Percentiles rank a stretch among this genome's conserved stretches.
These are phyloP conservation scores for Tuber aestivum DNA, from an alignment of 495 filamentous ascomycete species.

Conservation along the genomic window DNA sequence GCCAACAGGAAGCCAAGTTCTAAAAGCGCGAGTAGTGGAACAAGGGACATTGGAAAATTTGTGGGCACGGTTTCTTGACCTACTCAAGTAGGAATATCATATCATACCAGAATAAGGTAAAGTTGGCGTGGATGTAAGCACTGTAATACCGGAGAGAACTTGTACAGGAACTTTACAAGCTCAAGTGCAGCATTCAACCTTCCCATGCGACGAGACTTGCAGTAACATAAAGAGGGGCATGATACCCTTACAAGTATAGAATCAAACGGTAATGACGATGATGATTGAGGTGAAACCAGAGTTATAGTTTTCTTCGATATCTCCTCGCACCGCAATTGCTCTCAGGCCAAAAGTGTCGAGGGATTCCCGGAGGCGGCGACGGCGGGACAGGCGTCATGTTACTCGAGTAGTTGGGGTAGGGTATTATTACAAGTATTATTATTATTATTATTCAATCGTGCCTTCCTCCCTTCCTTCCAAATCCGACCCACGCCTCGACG, in stretches of 20 bases:
- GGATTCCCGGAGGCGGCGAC: not conserved
- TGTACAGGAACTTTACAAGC: not conserved
- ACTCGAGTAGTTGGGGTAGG: not conserved
- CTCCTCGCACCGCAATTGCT: not conserved
- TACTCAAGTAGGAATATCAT: not conserved
- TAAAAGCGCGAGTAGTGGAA: not conserved
- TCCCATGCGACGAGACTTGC: not conserved
- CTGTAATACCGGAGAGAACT: no score
- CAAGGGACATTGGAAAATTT: not conserved
- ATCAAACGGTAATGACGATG: constrained; percentile 5
- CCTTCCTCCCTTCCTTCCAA: not conserved
- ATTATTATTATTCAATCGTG: no score
- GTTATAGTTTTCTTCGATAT: constrained; percentile 2
- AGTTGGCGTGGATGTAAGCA: not conserved
- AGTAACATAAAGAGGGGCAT: not conserved
- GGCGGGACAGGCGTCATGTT: not conserved
- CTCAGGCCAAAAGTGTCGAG: not conserved
- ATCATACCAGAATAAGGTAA: not conserved
- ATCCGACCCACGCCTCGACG: not conserved
- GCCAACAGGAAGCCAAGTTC: not conserved
- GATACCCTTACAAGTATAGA: not conserved
- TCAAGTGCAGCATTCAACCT: not conserved
- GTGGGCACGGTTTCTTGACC: not conserved
- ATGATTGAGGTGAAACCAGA: not conserved
- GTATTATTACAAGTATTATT: not conserved